Percentiles rank a stretch among this genome's conserved stretches.
These are phyloP conservation scores for Talinum fruticosum DNA, from an alignment of 148 eudicot genomes.

Conservation along the genomic window DNA sequence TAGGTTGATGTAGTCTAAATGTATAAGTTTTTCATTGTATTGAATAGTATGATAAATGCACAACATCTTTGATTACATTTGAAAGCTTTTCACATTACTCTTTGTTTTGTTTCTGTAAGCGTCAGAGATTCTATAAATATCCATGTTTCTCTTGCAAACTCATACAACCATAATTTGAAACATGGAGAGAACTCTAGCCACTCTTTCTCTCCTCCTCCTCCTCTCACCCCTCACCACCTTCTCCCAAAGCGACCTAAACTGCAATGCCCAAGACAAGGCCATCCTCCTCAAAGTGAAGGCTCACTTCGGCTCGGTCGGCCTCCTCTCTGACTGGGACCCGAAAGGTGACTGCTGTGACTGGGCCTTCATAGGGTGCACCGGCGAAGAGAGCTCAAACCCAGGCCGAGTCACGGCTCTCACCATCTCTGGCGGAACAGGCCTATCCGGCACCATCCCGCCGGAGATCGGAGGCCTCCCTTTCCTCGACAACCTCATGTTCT, in stretches of 20 bases:
- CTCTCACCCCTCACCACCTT: not conserved
- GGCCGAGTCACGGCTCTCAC: conserved; percentile 20
- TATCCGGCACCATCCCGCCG: conserved; percentile 19
- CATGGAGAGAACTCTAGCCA: not conserved
- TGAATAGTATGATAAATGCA: too few relatives aligned
- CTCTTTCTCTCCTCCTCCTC: not conserved
- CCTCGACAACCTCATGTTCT: conserved; percentile 38
- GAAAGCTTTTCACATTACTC: too few relatives aligned
- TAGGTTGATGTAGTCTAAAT: too few relatives aligned
- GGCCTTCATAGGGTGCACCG: conserved; percentile 22
- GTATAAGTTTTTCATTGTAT: too few relatives aligned
- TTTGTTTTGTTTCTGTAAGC: too few relatives aligned
- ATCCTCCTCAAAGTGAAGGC: conserved; percentile 21
- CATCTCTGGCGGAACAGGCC: conserved; percentile 10
- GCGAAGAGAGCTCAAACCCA: not conserved
- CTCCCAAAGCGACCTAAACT: conserved; percentile 1
- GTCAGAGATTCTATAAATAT: not conserved
- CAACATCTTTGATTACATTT: too few relatives aligned
- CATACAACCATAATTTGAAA: not conserved
- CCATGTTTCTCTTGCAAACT: not conserved
- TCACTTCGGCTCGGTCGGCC: conserved; percentile 15
- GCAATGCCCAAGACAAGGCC: conserved; percentile 19
- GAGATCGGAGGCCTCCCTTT: conserved; percentile 31
- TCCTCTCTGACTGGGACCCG: conserved; percentile 21
- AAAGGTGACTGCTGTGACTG: conserved; percentile 13